A percentile compares a stretch with the other conserved stretches of the same genome.
These are phyloP conservation scores for Dentipellis fragilis DNA, from an alignment of 768 basidiomycete species.

Conservation along the genomic window DNA sequence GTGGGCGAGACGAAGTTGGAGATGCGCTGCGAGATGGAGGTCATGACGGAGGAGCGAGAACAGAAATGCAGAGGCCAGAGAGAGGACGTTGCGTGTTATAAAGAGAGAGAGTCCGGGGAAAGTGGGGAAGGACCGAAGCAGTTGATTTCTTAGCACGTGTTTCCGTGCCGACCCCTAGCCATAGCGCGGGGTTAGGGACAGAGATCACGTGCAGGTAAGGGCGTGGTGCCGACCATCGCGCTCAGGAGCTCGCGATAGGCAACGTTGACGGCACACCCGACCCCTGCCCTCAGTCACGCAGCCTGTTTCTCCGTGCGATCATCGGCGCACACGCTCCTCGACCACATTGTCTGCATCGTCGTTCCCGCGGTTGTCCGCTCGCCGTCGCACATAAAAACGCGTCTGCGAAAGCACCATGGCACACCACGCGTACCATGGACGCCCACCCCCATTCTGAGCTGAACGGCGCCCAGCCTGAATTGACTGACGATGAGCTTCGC, in stretches of 20 bases:
- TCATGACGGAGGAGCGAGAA: constrained; percentile 8
- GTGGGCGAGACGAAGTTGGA: constrained; percentile 10
- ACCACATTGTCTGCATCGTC: too few relatives aligned
- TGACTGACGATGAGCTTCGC: neutral
- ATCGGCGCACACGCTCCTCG: neutral
- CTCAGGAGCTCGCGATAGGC: neutral
- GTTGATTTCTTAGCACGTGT: neutral
- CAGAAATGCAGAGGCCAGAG: neutral
- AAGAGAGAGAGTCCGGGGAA: neutral
- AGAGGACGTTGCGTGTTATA: neutral
- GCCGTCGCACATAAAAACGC: too few relatives aligned
- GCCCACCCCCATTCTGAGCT: too few relatives aligned
- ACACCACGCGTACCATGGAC: too few relatives aligned
- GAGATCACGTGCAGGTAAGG: neutral
- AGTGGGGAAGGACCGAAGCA: neutral
- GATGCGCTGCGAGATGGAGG: constrained; percentile 15
- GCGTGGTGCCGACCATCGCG: neutral
- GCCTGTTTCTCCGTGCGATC: neutral
- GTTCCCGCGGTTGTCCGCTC: too few relatives aligned
- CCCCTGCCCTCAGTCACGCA: neutral
- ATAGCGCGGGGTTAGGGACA: neutral
- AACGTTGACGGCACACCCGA: neutral
- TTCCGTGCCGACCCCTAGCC: neutral
- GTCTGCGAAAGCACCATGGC: too few relatives aligned
- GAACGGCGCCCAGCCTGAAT: neutral